Evolutionary conservation across 2,329 filamentous ascomycete species (phyloP), one percentile per base, ranked within the genome.

Genomic region (Aspergillus uvarum): DNA sequence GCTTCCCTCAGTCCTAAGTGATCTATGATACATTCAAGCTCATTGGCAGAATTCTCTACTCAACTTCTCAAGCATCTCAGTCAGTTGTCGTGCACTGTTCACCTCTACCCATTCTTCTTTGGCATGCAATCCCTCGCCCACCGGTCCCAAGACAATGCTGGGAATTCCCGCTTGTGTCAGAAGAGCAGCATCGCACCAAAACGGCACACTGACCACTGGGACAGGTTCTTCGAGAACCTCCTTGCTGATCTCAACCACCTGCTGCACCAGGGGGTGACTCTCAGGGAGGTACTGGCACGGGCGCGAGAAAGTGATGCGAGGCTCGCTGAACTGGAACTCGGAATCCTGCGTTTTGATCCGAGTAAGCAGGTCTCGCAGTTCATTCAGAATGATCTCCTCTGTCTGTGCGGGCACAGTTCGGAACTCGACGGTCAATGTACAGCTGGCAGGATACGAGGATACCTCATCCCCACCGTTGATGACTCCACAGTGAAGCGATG

Each of bases 131-230:
- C 83, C 83, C n/a, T 77, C 75, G 0, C 81, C 82, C 8, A 66
- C 69, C 0, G 81, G 81, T 0, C 82, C 81, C 67, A 77, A 83
- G 1, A 84, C 71, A 16, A 85, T 68, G 0, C 76, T 69, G 0
- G 81, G 76, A 29, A 84, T 80, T 0, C 80, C 82, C 14, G 68
- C 71, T 19, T 78, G 72, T 0, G 74, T 71, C 0, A 85, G 62
- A 12, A 84, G 66, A 1, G 82, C 82, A n/a, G 77, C 80, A 65
- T 85, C 81, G 0, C 80, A 81, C 83, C 82, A 85, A 61, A 76
- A 83, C 0, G 75, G 65, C 0, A 67, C 74, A 6, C 72, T 74
- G 2, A 56, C 29, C 0, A 80, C 59, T 0, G 56, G 58, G 0
- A 73, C 68, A 0, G 71, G 56, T 7, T 42, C 57, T 0, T 72